Percentiles rank a stretch among this genome's conserved stretches.
phyloP scores from a whole-genome alignment of 176 grass and related monocot species.

The Ensete ventricosum region DNA sequence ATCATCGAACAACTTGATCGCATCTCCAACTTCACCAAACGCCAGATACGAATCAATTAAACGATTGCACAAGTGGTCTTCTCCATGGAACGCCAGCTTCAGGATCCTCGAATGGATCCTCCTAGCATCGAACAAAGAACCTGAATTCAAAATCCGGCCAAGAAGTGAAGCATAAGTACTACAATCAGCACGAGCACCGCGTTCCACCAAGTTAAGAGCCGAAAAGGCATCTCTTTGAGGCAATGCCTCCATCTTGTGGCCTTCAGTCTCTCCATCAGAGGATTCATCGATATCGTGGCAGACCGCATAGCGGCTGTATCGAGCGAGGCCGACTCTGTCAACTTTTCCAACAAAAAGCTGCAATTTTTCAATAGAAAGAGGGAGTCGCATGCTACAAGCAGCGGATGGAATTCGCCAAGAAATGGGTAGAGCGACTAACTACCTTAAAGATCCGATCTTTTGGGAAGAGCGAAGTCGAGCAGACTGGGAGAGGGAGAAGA shows the following conservation, averaged over 20 bases:
- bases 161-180: not conserved
- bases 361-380: not conserved
- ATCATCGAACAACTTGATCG: slow-evolving; percentile 6
- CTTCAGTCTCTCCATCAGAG: slow-evolving; percentile 6
- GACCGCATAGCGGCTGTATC: not conserved
- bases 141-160: not conserved
- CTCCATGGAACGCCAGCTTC: not conserved
- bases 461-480: not conserved
- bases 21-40: not conserved
- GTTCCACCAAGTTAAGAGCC: not conserved
- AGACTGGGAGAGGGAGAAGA: not conserved
- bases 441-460: not conserved
- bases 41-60: not conserved
- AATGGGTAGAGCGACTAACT: not conserved
- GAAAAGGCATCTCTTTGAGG: slow-evolving; percentile 3
- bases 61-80: not conserved
- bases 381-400: not conserved
- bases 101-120: slow-evolving; percentile 3
- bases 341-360: slow-evolving; percentile 11
- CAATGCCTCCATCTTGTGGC: not conserved
- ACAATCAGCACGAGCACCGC: not conserved
- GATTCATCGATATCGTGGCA: not conserved
- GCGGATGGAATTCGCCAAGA: not conserved
- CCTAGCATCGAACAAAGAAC: slow-evolving; percentile 8
- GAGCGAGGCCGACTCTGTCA: not conserved